A percentile compares a stretch with the other conserved stretches of the same genome.
These are phyloP conservation scores for Podospora tetraspora DNA, from an alignment of 495 filamentous ascomycete genomes.

Conservation along the genomic window DNA sequence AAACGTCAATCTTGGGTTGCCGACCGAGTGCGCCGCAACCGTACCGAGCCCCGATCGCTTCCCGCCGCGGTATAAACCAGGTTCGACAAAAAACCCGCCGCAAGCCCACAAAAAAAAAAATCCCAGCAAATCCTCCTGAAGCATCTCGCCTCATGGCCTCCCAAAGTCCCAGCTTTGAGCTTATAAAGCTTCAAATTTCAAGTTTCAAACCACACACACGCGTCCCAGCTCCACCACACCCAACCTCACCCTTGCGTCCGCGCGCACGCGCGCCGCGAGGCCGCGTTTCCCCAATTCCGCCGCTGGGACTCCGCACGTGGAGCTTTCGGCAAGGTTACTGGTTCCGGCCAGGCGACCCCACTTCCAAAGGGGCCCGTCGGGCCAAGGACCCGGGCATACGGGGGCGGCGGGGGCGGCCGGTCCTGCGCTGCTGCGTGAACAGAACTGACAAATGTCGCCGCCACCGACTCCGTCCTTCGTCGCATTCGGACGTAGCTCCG, in stretches of 20 bases:
- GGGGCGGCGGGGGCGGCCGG: neutral
- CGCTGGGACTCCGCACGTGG: neutral
- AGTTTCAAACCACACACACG: neutral
- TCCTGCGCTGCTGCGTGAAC: neutral
- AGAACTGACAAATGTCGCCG: neutral
- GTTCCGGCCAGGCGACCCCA: neutral
- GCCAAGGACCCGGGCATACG: neutral
- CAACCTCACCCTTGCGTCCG: no score
- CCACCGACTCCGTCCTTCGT: neutral
- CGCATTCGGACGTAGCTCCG: no score
- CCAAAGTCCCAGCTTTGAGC: no score
- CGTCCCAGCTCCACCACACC: no score
- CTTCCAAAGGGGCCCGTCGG: neutral
- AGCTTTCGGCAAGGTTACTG: neutral
- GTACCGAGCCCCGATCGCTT: no score
- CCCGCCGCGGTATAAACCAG: neutral
- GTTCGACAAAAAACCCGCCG: neutral
- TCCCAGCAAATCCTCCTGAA: no score
- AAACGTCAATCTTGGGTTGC: neutral
- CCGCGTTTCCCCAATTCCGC: neutral
- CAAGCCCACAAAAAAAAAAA: neutral
- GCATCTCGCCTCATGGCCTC: neutral
- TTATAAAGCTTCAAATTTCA: neutral
- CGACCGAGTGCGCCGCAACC: neutral
- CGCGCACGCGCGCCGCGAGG: no score